A percentile compares a stretch with the other conserved stretches of the same genome.
Conservation (phyloP, 2,329 filamentous ascomycete species). For the Alternaria gansuensis region DNA sequence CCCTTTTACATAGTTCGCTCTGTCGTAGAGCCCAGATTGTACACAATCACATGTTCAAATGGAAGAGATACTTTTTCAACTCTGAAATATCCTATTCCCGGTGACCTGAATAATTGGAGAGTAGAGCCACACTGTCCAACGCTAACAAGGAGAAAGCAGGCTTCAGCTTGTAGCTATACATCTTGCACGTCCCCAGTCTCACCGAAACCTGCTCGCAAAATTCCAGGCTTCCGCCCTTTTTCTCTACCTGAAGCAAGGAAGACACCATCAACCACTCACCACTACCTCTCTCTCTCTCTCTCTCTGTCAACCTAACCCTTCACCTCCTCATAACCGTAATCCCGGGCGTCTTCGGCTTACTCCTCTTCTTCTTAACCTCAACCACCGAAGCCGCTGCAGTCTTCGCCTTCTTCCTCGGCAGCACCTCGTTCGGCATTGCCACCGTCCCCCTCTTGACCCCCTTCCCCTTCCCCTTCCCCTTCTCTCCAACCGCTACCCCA, state of each 20-base stretch:
- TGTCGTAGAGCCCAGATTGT: too few relatives aligned
- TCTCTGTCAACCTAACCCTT: background rate
- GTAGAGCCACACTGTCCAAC: background rate
- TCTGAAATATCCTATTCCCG: background rate
- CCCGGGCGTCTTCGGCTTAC: background rate
- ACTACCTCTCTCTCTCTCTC: background rate
- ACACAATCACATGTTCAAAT: background rate
- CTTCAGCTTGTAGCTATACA: background rate
- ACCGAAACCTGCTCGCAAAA: background rate
- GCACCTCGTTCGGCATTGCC: slow-evolving; percentile 21
- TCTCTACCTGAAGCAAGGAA: background rate
- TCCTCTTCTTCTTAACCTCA: slow-evolving; percentile 18
- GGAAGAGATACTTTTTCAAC: background rate
- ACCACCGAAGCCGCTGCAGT: slow-evolving; percentile 9
- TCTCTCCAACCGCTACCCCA: background rate
- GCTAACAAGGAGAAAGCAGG: background rate
- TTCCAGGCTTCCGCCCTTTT: background rate
- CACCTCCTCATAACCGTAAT: slow-evolving; percentile 16
- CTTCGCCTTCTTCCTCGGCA: slow-evolving; percentile 36
- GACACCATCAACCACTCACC: background rate
- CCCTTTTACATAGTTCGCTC: too few relatives aligned
- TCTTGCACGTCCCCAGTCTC: background rate
- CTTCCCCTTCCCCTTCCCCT: slow-evolving; percentile 5
- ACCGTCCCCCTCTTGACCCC: slow-evolving; percentile 12
- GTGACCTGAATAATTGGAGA: background rate